Evolutionary conservation across 2,329 filamentous ascomycete genomes (phyloP).

Genomic region (Zymoseptoria tritici): DNA sequence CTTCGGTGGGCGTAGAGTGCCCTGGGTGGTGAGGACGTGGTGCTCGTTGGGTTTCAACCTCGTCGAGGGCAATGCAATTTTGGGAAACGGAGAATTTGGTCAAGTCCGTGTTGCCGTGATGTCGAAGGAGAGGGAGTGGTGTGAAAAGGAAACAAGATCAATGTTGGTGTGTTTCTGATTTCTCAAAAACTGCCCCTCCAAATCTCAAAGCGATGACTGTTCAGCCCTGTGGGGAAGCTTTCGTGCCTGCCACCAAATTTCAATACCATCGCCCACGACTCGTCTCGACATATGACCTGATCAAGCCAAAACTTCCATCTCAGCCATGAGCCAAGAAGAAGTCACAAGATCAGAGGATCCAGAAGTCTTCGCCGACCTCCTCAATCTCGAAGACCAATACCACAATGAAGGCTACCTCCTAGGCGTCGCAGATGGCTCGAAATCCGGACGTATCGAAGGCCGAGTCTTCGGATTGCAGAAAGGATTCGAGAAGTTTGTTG

Average conservation of each 20-base stretch:
- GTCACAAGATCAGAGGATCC: not conserved
- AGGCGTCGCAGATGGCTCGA: conserved; percentile 66
- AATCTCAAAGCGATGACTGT: not conserved
- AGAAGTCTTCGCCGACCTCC: conserved; percentile 46
- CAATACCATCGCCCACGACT: not conserved
- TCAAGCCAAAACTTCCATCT: not conserved
- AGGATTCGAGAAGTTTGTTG: conserved; percentile 85
- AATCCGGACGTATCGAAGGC: conserved; percentile 77
- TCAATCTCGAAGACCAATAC: conserved; percentile 59
- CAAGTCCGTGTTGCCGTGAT: not conserved
- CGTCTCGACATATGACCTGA: not conserved
- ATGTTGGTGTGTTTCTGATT: not conserved
- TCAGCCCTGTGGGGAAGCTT: not conserved
- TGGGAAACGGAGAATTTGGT: not conserved
- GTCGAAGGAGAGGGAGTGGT: not conserved
- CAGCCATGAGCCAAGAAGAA: not conserved
- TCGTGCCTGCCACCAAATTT: not conserved
- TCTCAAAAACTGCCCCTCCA: not conserved
- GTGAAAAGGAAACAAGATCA: not conserved
- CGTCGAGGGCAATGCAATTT: not conserved
- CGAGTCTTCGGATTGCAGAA: conserved; percentile 85
- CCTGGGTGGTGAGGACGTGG: not conserved
- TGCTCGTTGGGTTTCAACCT: not conserved
- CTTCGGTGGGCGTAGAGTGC: not conserved
- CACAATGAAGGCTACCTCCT: conserved; percentile 75